These are phyloP conservation scores for Calonectria ilicicola DNA, from an alignment of 2,329 filamentous ascomycete species.

Conservation along the genomic window DNA sequence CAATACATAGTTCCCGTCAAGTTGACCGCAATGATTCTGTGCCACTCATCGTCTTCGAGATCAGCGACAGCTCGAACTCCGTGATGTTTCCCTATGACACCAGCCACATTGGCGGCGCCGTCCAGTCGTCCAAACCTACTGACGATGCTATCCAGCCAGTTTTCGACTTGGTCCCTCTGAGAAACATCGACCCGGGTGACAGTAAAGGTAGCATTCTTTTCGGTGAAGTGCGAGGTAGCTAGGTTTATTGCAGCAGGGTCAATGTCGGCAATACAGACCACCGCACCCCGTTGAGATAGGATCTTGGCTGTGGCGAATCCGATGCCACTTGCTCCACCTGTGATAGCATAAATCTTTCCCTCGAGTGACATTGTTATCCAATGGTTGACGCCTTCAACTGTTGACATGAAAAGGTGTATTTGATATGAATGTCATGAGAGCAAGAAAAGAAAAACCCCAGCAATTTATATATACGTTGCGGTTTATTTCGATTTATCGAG, in stretches of 20 bases:
- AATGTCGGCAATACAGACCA: conserved; percentile 55
- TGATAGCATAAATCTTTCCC: conserved; percentile 54
- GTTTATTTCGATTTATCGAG: background rate
- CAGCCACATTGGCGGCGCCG: conserved; percentile 67
- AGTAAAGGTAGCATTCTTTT: conserved; percentile 42
- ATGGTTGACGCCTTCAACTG: background rate
- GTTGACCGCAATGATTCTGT: conserved; percentile 61
- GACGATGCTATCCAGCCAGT: conserved; percentile 61
- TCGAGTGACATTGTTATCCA: conserved; percentile 43
- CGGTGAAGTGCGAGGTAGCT: conserved; percentile 46
- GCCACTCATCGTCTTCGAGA: conserved; percentile 61
- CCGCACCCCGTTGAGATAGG: conserved; percentile 51
- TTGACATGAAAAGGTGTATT: background rate
- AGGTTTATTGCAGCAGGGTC: conserved; percentile 44
- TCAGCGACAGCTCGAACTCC: conserved; percentile 54
- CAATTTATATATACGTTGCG: background rate
- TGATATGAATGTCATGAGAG: background rate
- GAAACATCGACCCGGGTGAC: conserved; percentile 62
- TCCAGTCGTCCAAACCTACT: conserved; percentile 64
- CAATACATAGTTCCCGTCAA: conserved; percentile 66
- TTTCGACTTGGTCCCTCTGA: conserved; percentile 59
- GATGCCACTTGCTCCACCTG: conserved; percentile 58
- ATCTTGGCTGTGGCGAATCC: conserved; percentile 55
- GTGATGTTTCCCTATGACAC: conserved; percentile 61
- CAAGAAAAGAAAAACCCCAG: background rate